Evolutionary conservation across 2,329 filamentous ascomycete genomes (phyloP).

Genomic region (Fusarium sororula): DNA sequence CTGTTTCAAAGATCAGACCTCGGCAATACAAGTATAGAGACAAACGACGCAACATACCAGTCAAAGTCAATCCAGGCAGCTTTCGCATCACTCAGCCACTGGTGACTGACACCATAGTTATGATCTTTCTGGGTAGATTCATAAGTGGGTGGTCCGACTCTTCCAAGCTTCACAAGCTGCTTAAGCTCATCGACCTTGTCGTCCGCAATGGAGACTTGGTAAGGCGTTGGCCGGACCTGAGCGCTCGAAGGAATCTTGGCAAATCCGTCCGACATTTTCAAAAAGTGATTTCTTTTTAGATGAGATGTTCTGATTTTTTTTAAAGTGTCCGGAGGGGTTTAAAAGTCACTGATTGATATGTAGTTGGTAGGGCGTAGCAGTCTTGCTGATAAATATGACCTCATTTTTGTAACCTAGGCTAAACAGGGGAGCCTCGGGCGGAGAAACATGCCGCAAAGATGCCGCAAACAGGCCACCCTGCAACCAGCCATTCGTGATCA

Average conservation of each 20-base stretch:
- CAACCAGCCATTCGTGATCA: not conserved
- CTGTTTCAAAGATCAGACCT: not conserved
- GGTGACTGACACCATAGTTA: not conserved
- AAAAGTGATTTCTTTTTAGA: not conserved
- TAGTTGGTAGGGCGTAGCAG: not conserved
- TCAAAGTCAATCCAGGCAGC: conserved; percentile 3
- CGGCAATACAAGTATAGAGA: rapidly evolving
- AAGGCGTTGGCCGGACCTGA: not conserved
- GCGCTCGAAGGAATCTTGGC: not conserved
- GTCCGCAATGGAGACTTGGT: not conserved
- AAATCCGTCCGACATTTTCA: not conserved
- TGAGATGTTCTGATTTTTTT: not conserved
- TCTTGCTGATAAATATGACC: not conserved
- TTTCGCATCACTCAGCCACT: conserved; percentile 8
- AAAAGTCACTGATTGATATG: not conserved
- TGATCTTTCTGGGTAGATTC: conserved; percentile 2
- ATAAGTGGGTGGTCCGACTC: not conserved
- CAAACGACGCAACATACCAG: not conserved
- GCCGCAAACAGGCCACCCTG: not conserved
- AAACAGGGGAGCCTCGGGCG: not conserved
- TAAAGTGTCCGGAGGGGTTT: not conserved
- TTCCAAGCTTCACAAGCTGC: conserved; percentile 5
- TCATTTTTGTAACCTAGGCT: not conserved
- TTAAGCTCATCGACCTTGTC: not conserved
- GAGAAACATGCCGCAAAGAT: not conserved